phyloP scores from a whole-genome alignment of 768 basidiomycete genomes.

The Kwoniella shandongensis region DNA sequence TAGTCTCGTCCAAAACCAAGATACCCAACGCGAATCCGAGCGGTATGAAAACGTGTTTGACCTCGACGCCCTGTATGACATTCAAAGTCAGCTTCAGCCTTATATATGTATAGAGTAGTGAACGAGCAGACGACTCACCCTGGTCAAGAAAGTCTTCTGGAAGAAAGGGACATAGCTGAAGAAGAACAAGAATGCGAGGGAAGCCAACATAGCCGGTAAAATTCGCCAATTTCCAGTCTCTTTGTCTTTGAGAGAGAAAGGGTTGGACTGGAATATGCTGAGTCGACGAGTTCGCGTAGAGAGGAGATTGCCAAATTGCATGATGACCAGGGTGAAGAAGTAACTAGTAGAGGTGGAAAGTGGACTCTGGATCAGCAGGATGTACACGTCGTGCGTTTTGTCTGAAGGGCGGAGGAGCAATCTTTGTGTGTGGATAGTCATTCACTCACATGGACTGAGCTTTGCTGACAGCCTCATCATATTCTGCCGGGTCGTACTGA shows the following conservation, averaged over 20 bases:
- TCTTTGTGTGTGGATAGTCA: background rate
- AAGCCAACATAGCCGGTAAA: conserved; percentile 58
- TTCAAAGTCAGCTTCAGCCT: background rate
- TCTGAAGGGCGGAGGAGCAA: too few relatives aligned
- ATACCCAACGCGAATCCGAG: conserved; percentile 56
- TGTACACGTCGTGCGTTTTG: too few relatives aligned
- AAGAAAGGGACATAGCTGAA: conserved; percentile 56
- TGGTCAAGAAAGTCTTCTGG: conserved; percentile 60
- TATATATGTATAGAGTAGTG: background rate
- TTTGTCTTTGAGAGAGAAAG: conserved; percentile 45
- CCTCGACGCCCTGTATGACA: conserved; percentile 36
- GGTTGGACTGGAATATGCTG: conserved; percentile 62
- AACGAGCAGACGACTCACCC: conserved; percentile 53
- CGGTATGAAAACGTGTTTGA: conserved; percentile 61
- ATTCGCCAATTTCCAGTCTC: conserved; percentile 56
- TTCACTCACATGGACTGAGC: conserved; percentile 61
- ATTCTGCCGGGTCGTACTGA: conserved; percentile 54
- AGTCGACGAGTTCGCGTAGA: conserved; percentile 62
- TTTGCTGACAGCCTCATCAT: conserved; percentile 52
- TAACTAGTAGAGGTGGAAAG: too few relatives aligned
- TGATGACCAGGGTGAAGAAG: conserved; percentile 58
- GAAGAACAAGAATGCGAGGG: conserved; percentile 58
- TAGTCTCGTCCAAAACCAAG: conserved; percentile 50
- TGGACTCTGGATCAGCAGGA: too few relatives aligned
- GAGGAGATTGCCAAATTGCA: conserved; percentile 66